Evolutionary conservation across 2,329 filamentous ascomycete species (phyloP), one percentile per base, ranked within the genome.

Genomic region (Nothomitra cinnamomea): DNA sequence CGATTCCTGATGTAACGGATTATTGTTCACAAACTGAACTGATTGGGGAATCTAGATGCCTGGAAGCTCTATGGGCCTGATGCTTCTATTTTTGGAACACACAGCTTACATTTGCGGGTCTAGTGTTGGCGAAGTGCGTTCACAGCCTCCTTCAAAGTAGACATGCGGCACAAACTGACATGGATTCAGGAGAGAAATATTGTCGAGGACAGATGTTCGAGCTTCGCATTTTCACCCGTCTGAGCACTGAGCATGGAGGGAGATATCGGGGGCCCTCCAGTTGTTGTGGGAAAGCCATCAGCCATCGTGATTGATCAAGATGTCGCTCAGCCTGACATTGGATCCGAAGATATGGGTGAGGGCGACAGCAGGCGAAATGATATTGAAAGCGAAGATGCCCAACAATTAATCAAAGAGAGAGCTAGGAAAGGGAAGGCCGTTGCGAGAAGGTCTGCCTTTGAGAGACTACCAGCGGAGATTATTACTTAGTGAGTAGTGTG

Each of bases 381-480:
- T 35, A 24, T 5, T n/a, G 22, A 7, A 35, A n/a, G 32, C 45
- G 24, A 35, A 49, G 45, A 19, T 19, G 5, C 15, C n/a, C 15
- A n/a, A 22, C 25, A 15, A 35, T 49, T 28, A 24, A 10, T 7
- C n/a, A 15, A 7, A n/a, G 24, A 35, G 5, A 17, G 24, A 10
- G 22, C 24, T 12, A 28, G 45, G 17, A 49, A 49, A 24, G 45
- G 45, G 10, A 49, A 49, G 45, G 25, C 45, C 32, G 15, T 35
- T 17, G 24, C 17, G 24, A 49, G 25, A 28, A 49, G 28, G 17
- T 63, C 68, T 28, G 70, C 73, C 35, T 78, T 83, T 59, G 70
- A 75, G 36, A 71, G 69, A 47, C 69, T 85, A 10, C 81, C 81
- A 4, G 77, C 82, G 64, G 80, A 84, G 64, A 84, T 85, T 56